Evolutionary conservation across 2,329 filamentous ascomycete genomes (phyloP), one percentile per base, ranked within the genome.

Genomic region (Botrytis medusae): DNA sequence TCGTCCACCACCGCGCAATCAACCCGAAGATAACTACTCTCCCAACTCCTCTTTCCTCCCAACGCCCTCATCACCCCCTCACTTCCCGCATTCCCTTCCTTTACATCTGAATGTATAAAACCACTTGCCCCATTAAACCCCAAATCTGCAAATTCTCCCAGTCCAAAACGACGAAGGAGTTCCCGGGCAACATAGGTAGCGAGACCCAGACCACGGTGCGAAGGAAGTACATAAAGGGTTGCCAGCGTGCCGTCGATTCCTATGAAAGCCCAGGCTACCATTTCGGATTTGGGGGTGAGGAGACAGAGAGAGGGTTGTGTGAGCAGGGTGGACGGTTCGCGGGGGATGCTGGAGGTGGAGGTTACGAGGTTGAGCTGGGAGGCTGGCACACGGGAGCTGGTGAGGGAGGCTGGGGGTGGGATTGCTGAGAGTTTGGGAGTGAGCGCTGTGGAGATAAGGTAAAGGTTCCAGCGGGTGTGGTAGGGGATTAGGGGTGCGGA

Each of bases 1-100:
- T 44, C 25, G 25, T 69, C n/a, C 25, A 69, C 40, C 18, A n/a
- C 5, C n/a, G 16, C 76, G 57, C 67, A 74, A 74, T 81, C 78
- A 37, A 80, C 74, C 74, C 75, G 75, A 29, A 79, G 37, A 76
- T 81, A 81, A 44, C 74, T 74, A 73, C 69, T 76, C 65, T 73
- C 69, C 64, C 75, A 76, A 16, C 29, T 54, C 14, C 74, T 64
- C 40, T 44, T 74, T 2, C 75, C 79, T 1, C 77, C 77, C 20
- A 81, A 72, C 77, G 73, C 71, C 46, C 65, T 77, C 79, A 81
- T 80, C 1, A 81, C 77, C n/a, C 76, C 77, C 70, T 80, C 78
- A 74, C 80, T 81, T 18, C 69, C 78, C 54, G 29, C 37, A 74
- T 81, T 81, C 40, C 79, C 79, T 5, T 73, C 75, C 46, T 78